Evolutionary conservation across 768 basidiomycete species (phyloP), one percentile per base, ranked within the genome.

Genomic region (Boletus bicolor): DNA sequence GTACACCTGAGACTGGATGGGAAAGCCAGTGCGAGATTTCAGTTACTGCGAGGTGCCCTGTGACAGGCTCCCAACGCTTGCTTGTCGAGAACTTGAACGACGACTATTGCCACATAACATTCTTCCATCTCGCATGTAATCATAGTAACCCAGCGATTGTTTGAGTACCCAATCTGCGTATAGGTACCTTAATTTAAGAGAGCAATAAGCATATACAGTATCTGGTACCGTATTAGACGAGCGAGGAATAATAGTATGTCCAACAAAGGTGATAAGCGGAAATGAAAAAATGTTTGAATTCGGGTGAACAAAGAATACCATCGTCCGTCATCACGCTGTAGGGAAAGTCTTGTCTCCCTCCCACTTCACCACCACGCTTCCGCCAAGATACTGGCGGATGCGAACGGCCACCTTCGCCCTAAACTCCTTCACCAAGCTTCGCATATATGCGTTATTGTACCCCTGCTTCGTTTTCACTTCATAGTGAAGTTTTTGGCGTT

Each of bases 301-400:
- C 2, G 10, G 15, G 44, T n/a, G 44, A n/a, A 45, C n/a, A n/a
- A 9, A 11, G 3, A 7, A 34, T 19, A 19, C 0, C 28, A 30
- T 30, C 44, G 28, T n/a, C 50, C 34, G 11, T 28, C 34, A 51
- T 58, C 57, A 47, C 34, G 34, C 3, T 28, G 28, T 11, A 21
- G 57, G 56, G 21, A 60, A 59, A 9, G 14, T 48, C 47, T 49
- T 60, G 43, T 60, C 59, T 26, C 59, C 58, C 15, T 30, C 19
- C 59, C 59, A 60, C 14, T 36, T 43, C 28, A 55, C 30, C 7
- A 4, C 9, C 2, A 60, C 36, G 24, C 48, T 6, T 30, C 49
- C 49, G n/a, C 53, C 58, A 15, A 60, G 58, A 38, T 17, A 6
- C 12, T 43, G 37, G 1, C 47, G 47, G 5, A 60, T 50, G 35